Percentiles rank a stretch among this genome's conserved stretches.
Conservation (phyloP, 2,329 filamentous ascomycete genomes). For the Neospermospora avenae region DNA sequence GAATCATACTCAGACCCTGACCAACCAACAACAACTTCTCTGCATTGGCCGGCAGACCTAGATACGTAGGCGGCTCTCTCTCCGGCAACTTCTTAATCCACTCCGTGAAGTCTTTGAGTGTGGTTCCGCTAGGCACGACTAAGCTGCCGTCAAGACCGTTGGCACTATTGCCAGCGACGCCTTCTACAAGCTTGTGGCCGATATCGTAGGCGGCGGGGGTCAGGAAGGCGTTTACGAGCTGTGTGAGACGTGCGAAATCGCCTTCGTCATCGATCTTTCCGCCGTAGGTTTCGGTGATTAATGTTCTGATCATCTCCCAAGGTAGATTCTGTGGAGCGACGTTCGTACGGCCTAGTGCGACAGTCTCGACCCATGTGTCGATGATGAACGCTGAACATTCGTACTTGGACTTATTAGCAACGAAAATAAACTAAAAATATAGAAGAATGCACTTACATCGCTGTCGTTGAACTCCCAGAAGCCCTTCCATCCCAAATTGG, state of each 20-base stretch:
- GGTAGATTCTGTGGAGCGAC: constrained; percentile 91
- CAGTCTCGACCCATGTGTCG: constrained; percentile 85
- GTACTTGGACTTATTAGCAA: constrained; percentile 58
- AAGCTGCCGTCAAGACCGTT: constrained; percentile 55
- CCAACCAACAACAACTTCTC: constrained; percentile 93
- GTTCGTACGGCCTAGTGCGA: constrained; percentile 83
- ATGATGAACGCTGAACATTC: constrained; percentile 96
- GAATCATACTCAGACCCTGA: constrained; percentile 79
- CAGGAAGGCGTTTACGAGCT: constrained; percentile 73
- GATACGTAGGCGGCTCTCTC: constrained; percentile 91
- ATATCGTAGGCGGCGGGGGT: constrained; percentile 89
- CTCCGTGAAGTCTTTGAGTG: constrained; percentile 77
- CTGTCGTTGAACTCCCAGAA: constrained; percentile 99
- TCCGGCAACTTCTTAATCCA: constrained; percentile 94
- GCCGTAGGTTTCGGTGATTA: constrained; percentile 92
- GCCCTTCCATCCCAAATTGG: constrained; percentile 92
- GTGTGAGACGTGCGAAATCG: constrained; percentile 72
- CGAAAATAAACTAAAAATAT: constrained; percentile 43
- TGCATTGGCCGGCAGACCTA: constrained; percentile 90
- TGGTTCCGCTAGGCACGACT: constrained; percentile 74
- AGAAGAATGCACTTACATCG: constrained; percentile 66
- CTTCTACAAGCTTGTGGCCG: constrained; percentile 82
- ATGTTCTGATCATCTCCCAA: constrained; percentile 90
- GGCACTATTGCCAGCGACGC: constrained; percentile 39
- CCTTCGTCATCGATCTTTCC: constrained; percentile 93